Conservation (phyloP, 192 early-diverging fungal genomes). For the Lunasporangiospora selenospora region DNA sequence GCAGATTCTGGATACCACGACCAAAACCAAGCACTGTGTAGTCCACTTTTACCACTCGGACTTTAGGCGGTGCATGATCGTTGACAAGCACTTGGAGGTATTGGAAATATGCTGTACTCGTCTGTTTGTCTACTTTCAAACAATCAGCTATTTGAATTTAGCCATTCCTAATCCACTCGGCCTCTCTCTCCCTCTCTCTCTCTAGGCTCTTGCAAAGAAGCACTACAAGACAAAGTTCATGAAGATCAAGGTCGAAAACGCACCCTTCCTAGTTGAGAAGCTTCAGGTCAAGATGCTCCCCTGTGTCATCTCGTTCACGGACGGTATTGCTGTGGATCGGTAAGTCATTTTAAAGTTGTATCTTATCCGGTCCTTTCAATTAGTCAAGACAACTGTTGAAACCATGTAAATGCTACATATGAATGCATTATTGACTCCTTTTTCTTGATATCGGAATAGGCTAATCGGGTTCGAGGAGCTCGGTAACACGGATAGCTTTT, state of each 20-base stretch:
- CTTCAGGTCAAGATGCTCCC: slow-evolving; percentile 89
- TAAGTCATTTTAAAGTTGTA: slow-evolving; percentile 22
- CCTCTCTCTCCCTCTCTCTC: not conserved
- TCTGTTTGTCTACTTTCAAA: not conserved
- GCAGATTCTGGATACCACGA: slow-evolving; percentile 83
- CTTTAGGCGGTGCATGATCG: slow-evolving; percentile 92
- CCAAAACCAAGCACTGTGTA: slow-evolving; percentile 71
- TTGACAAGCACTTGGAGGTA: slow-evolving; percentile 89
- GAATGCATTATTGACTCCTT: no score
- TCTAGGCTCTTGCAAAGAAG: slow-evolving; percentile 68
- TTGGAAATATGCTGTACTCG: no score
- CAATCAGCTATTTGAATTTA: not conserved
- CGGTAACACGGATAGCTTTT: slow-evolving; percentile 86
- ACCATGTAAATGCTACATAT: no score
- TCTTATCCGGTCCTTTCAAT: slow-evolving; percentile 3
- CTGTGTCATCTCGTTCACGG: slow-evolving; percentile 80
- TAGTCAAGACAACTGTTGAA: no score
- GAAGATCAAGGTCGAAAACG: slow-evolving; percentile 87
- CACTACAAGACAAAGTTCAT: slow-evolving; percentile 89
- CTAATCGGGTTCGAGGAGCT: slow-evolving; percentile 95
- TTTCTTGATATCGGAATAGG: slow-evolving; percentile 42
- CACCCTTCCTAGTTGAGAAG: slow-evolving; percentile 91
- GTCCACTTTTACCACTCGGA: slow-evolving; percentile 93
- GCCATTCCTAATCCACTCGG: not conserved
- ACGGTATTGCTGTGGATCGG: slow-evolving; percentile 79